Conservation (phyloP, 2,329 filamentous ascomycete species). For the Apiospora aurea region DNA sequence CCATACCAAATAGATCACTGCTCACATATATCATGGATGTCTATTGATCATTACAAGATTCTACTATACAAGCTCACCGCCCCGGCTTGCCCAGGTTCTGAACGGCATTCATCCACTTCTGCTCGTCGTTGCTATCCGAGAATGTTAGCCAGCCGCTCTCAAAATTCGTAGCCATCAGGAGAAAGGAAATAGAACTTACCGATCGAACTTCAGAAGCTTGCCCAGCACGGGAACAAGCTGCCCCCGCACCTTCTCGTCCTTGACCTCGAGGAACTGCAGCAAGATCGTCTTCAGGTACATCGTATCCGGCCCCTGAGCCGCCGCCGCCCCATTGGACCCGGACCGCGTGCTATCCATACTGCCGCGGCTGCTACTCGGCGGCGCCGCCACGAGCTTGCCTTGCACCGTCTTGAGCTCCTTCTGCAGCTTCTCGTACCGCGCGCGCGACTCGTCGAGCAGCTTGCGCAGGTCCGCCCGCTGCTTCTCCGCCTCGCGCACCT, state of each 20-base stretch:
- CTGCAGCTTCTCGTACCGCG: slow-evolving; percentile 79
- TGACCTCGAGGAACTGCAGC: slow-evolving; percentile 82
- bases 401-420: slow-evolving; percentile 67
- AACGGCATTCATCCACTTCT: slow-evolving; percentile 85
- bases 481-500: slow-evolving; percentile 83
- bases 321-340: slow-evolving; percentile 42
- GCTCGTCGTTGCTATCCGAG: slow-evolving; percentile 67
- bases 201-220: slow-evolving; percentile 78
- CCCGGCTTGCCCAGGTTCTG: slow-evolving; percentile 39
- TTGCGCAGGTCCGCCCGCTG: slow-evolving; percentile 79
- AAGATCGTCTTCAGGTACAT: slow-evolving; percentile 83
- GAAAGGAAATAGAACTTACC: slow-evolving; percentile 54
- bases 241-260: slow-evolving; percentile 76
- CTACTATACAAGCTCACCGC: slow-evolving; percentile 3
- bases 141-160: slow-evolving; percentile 30
- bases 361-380: slow-evolving; percentile 46
- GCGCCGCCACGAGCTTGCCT: slow-evolving; percentile 47
- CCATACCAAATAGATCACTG: neutral
- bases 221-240: slow-evolving; percentile 81
- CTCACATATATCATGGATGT: neutral
- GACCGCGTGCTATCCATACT: slow-evolving; percentile 56
- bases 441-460: slow-evolving; percentile 78
- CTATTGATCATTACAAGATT: slow-evolving; percentile 13
- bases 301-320: slow-evolving; percentile 49
- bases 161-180: slow-evolving; percentile 8